These are phyloP conservation scores for Debaryomyces nepalensis DNA, from an alignment of 1,139 yeast genomes.

Conservation along the genomic window DNA sequence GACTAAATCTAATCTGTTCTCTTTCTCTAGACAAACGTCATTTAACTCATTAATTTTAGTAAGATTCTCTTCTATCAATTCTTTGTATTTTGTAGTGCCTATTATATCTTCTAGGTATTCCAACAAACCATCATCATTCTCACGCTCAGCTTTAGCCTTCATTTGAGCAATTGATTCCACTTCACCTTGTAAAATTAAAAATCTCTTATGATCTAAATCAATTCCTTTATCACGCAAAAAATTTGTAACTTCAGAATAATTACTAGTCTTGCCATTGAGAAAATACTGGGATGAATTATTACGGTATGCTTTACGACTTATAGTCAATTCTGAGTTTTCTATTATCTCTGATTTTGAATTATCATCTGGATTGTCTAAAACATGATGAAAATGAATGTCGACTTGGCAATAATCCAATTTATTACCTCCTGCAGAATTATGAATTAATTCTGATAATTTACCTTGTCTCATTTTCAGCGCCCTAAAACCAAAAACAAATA, in stretches of 20 bases:
- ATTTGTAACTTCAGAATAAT: constrained; percentile 78
- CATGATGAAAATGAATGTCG: constrained; percentile 88
- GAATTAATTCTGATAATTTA: constrained; percentile 86
- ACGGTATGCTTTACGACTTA: constrained; percentile 78
- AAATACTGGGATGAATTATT: constrained; percentile 81
- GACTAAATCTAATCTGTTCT: constrained; percentile 77
- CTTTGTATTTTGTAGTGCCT: constrained; percentile 87
- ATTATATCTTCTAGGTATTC: constrained; percentile 96
- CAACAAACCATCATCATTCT: constrained; percentile 88
- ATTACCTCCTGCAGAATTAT: constrained; percentile 72
- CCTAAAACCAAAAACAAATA: constrained; percentile 96
- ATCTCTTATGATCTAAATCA: constrained; percentile 93
- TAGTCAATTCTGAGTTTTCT: constrained; percentile 63
- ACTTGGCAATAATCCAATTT: constrained; percentile 80
- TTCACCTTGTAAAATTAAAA: constrained; percentile 94
- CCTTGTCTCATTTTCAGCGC: constrained; percentile 98
- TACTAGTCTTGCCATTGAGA: constrained; percentile 70
- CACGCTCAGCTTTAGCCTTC: constrained; percentile 95
- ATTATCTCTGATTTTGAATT: constrained; percentile 42
- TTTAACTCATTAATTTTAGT: constrained; percentile 68
- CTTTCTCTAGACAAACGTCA: constrained; percentile 81
- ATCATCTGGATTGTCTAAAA: constrained; percentile 60
- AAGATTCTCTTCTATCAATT: constrained; percentile 68
- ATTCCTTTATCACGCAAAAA: constrained; percentile 83
- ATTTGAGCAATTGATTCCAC: constrained; percentile 98